phyloP scores from a whole-genome alignment of 1,284 basidiomycete genomes.

The Moniliella sp. region DNA sequence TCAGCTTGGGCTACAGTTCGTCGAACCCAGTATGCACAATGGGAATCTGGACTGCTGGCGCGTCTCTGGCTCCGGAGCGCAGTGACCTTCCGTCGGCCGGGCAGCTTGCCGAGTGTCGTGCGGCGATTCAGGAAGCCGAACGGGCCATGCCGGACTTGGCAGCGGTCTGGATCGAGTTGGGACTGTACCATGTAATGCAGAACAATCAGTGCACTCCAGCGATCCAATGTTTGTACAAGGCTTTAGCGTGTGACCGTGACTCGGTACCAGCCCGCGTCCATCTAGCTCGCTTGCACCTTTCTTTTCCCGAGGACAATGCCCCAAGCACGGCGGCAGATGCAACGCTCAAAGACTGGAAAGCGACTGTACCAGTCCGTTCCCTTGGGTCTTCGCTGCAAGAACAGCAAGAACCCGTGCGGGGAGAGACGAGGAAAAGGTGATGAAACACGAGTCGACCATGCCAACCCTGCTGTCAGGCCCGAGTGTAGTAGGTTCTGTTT shows the following conservation, averaged over 20 bases:
- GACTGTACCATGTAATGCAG: conserved; percentile 14
- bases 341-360: not conserved
- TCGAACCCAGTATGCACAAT: not conserved
- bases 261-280: conserved; percentile 23
- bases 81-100: conserved; percentile 69
- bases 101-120: conserved; percentile 67
- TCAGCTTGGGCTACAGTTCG: too few relatives aligned
- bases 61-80: conserved; percentile 81
- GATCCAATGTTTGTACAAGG: conserved; percentile 29
- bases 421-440: too few relatives aligned
- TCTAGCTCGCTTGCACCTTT: conserved; percentile 22
- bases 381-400: too few relatives aligned
- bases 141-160: conserved; percentile 63
- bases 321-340: too few relatives aligned
- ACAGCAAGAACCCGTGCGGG: too few relatives aligned
- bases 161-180: conserved; percentile 68
- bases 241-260: conserved; percentile 17
- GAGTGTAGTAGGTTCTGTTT: not conserved
- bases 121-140: conserved; percentile 85
- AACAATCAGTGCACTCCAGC: conserved; percentile 8
- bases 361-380: conserved; percentile 1
- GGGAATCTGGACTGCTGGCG: conserved; percentile 40
- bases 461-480: not conserved
- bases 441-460: not conserved
- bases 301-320: too few relatives aligned